Evolutionary conservation across 2,329 filamentous ascomycete species (phyloP).

Genomic region (Arthroderma sp.): DNA sequence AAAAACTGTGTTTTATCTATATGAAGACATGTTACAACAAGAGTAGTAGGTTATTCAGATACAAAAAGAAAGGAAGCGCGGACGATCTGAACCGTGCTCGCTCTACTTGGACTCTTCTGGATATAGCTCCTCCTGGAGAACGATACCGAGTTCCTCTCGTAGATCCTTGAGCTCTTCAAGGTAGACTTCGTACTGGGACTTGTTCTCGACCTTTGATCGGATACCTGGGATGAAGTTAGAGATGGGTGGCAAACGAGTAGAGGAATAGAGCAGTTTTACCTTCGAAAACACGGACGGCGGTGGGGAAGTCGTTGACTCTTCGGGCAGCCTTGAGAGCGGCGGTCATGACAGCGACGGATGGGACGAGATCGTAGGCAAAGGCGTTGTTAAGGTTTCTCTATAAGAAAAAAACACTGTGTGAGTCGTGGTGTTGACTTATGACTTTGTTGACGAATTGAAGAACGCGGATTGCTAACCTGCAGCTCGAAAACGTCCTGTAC

Average conservation of each 20-base stretch:
- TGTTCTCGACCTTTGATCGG: constrained; percentile 99
- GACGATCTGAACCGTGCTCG: not conserved
- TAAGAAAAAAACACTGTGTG: not conserved
- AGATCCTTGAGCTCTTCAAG: constrained; percentile 84
- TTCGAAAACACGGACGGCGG: constrained; percentile 96
- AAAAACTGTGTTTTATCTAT: constrained; percentile 1
- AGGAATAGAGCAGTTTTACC: constrained; percentile 47
- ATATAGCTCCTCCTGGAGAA: constrained; percentile 86
- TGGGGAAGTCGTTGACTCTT: constrained; percentile 96
- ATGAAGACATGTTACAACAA: constrained; percentile 1
- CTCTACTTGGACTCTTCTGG: constrained; percentile 42
- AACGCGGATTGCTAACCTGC: constrained; percentile 54
- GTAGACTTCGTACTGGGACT: constrained; percentile 91
- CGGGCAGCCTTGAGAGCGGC: constrained; percentile 88
- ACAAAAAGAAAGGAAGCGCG: not conserved
- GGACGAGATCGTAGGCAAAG: constrained; percentile 99
- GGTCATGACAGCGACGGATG: constrained; percentile 77
- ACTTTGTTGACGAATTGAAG: no score
- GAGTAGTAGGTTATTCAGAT: constrained; percentile 3
- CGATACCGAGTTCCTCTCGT: constrained; percentile 83
- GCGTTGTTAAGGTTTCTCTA: constrained; percentile 97
- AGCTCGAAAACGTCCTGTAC: constrained; percentile 99
- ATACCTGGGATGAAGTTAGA: constrained; percentile 51
- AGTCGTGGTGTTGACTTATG: not conserved
- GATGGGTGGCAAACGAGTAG: constrained; percentile 10